Conservation (phyloP, 805 yeast species). For the Cyberlindnera sargentensis region DNA sequence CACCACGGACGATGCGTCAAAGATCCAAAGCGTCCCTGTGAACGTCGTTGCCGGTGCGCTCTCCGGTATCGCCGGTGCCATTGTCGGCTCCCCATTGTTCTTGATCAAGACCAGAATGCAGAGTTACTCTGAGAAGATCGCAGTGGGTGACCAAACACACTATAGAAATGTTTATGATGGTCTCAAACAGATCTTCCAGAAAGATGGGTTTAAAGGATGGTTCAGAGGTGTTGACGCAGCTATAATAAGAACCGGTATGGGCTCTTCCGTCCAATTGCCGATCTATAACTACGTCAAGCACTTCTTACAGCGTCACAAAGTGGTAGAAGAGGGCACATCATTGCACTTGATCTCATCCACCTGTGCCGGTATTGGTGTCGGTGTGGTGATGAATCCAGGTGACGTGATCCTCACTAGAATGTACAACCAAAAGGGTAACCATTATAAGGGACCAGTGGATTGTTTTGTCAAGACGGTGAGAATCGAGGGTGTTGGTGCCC, state of each 20-base stretch:
- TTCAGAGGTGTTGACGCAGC: conserved; percentile 95
- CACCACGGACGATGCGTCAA: conserved; percentile 43
- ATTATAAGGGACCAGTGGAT: conserved; percentile 82
- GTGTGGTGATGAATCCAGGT: conserved; percentile 95
- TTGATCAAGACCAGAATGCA: conserved; percentile 96
- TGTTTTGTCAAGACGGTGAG: conserved; percentile 78
- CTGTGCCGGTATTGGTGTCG: conserved; percentile 85
- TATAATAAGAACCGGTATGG: conserved; percentile 87
- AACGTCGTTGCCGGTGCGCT: conserved; percentile 75
- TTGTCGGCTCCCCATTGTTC: conserved; percentile 85
- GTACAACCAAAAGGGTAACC: conserved; percentile 86
- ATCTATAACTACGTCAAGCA: conserved; percentile 75
- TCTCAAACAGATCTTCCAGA: conserved; percentile 45
- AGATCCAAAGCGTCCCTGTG: conserved; percentile 43
- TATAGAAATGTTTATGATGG: conserved; percentile 70
- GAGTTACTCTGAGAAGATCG: conserved; percentile 63
- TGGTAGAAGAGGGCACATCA: conserved; percentile 56
- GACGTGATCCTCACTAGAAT: conserved; percentile 93
- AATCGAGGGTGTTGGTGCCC: conserved; percentile 78
- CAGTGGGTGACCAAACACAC: conserved; percentile 89
- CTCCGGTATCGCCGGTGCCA: conserved; percentile 87
- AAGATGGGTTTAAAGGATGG: conserved; percentile 73
- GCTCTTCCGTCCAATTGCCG: conserved; percentile 93
- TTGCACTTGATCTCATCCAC: conserved; percentile 71
- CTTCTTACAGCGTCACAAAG: conserved; percentile 43